These are phyloP conservation scores for Zizania latifolia DNA, from an alignment of 176 grass and related monocot genomes.

Conservation along the genomic window DNA sequence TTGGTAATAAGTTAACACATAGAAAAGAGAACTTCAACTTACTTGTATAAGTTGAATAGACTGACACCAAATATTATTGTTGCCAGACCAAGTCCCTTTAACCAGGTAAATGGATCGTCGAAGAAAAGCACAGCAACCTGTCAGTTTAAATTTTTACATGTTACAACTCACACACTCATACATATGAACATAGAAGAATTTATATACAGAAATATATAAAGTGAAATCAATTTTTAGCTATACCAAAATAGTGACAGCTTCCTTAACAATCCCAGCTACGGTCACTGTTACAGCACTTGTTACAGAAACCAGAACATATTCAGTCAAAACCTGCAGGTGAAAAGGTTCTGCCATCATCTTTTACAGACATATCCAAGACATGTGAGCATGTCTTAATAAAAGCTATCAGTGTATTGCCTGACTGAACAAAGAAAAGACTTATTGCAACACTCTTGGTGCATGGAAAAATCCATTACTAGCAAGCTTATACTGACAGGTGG, in stretches of 20 bases:
- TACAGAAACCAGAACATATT: constrained; percentile 90
- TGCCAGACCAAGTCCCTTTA: constrained; percentile 75
- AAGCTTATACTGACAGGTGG: background rate
- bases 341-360: background rate
- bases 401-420: background rate
- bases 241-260: constrained; percentile 97
- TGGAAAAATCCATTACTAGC: background rate
- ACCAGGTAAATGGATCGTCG: constrained; percentile 88
- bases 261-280: constrained; percentile 87
- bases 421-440: background rate
- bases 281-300: constrained; percentile 97
- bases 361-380: background rate
- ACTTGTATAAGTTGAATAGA: constrained; percentile 96
- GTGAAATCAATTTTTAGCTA: constrained; percentile 4
- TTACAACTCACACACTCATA: constrained; percentile 1
- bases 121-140: constrained; percentile 98
- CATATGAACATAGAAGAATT: constrained; percentile 14
- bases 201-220: background rate
- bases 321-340: constrained; percentile 81
- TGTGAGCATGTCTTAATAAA: background rate
- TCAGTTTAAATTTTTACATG: background rate
- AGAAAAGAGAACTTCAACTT: constrained; percentile 32
- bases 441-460: background rate
- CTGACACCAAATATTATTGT: constrained; percentile 80
- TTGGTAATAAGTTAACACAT: background rate